A percentile compares a stretch with the other conserved stretches of the same genome.
phyloP scores from a whole-genome alignment of 2,329 filamentous ascomycete species.

The Cladophialophora yegresii region DNA sequence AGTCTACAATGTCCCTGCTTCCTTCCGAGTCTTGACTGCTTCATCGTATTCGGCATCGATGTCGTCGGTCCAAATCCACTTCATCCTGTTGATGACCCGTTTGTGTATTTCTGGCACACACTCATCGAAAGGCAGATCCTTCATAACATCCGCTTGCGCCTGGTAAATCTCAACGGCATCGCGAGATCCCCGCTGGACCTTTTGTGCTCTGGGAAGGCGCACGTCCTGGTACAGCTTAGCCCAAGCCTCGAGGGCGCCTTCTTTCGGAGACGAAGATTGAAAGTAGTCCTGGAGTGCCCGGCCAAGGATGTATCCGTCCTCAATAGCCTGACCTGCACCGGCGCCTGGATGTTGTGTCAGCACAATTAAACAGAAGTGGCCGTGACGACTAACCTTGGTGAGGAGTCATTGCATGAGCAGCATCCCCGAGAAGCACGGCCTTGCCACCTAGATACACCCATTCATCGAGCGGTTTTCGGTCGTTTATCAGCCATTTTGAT shows the following conservation, averaged over 20 bases:
- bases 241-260: slow-evolving; percentile 38
- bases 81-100: slow-evolving; percentile 38
- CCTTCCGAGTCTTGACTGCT: slow-evolving; percentile 12
- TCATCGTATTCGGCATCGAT: slow-evolving; percentile 37
- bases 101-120: slow-evolving; percentile 41
- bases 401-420: slow-evolving; percentile 42
- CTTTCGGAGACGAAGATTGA: slow-evolving; percentile 32
- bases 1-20: slow-evolving; percentile 1
- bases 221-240: slow-evolving; percentile 22
- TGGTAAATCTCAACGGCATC: slow-evolving; percentile 41
- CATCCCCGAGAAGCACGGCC: slow-evolving; percentile 40
- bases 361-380: not conserved
- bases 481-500: slow-evolving; percentile 30
- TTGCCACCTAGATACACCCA: slow-evolving; percentile 33
- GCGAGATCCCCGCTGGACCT: slow-evolving; percentile 20
- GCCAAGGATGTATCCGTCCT: slow-evolving; percentile 55
- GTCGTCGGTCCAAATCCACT: slow-evolving; percentile 43
- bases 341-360: slow-evolving; percentile 52
- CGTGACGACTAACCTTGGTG: slow-evolving; percentile 33
- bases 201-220: slow-evolving; percentile 27
- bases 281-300: slow-evolving; percentile 25
- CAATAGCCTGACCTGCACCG: slow-evolving; percentile 65
- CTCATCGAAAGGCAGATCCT: slow-evolving; percentile 43
- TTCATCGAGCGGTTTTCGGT: slow-evolving; percentile 29
- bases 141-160: slow-evolving; percentile 42